Evolutionary conservation across 768 basidiomycete species (phyloP), one percentile per base, ranked within the genome.

Genomic region (Suillus cothurnatus): DNA sequence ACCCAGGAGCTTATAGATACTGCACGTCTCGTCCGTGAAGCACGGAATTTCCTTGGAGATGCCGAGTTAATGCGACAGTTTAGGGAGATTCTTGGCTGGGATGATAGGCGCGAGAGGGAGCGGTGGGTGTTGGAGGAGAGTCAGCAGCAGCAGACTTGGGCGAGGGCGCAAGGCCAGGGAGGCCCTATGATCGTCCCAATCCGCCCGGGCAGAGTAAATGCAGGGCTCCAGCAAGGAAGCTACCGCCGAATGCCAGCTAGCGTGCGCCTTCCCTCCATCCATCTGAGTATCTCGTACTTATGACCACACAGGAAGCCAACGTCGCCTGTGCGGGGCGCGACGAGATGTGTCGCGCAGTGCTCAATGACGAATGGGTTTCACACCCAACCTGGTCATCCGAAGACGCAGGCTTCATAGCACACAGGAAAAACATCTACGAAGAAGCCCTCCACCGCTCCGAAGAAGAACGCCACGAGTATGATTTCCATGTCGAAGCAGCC

Each of bases 281-380:
- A 32, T 62, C 50, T 53, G 19, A 64, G 7, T 6, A 52, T 69
- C 67, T 11, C 6, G 23, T 47, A 43, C 61, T 52, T 38, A 61
- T 34, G 32, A 31, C 32, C 11, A 56, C 26, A 28, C 71, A 97
- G 95, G 96, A 96, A 77, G 87, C 88, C 63, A 90, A 90, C 61
- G 89, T 97, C 17, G 81, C 90, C 0, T 99, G 97, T 73, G 93
- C 96, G 2, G 97, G 97, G 2, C 91, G 97, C 19, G 97, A 99
- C 71, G 93, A 95, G 26, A 96, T 99, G 91, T 98, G 97, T 77
- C 91, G 90, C 72, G 89, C 92, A 8, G 97, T 99, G 6, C 81
- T 99, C 61, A 99, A 99, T 73, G 97, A 99, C 74, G 94, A 97
- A 70, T 99, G 97, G 97, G 91, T 99, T 38, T 95, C 96, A 6